These are phyloP conservation scores for Xylaria arbuscula DNA, from an alignment of 2,329 filamentous ascomycete species.

Conservation along the genomic window DNA sequence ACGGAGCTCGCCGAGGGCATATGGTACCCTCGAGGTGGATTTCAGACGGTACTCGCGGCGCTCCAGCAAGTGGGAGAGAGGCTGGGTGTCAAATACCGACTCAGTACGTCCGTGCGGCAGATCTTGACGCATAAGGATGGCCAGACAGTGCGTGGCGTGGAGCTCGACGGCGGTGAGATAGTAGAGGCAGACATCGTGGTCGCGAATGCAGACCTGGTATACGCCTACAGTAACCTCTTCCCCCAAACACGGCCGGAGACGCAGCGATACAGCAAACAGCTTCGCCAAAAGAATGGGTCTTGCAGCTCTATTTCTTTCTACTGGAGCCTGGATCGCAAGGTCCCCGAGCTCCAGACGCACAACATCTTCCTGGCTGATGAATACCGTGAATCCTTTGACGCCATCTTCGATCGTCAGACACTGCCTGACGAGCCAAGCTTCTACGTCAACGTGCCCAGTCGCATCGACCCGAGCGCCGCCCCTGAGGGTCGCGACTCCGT, in stretches of 20 bases:
- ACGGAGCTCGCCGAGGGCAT: constrained; percentile 81
- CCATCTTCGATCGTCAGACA: constrained; percentile 76
- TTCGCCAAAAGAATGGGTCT: constrained; percentile 65
- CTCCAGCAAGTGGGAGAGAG: constrained; percentile 72
- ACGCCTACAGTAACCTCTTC: constrained; percentile 78
- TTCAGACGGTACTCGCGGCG: constrained; percentile 72
- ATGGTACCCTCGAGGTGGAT: constrained; percentile 78
- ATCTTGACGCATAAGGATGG: constrained; percentile 66
- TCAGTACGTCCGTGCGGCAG: constrained; percentile 67
- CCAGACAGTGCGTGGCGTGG: constrained; percentile 67
- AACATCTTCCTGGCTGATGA: constrained; percentile 83
- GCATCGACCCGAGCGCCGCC: constrained; percentile 74
- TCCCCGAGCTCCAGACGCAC: constrained; percentile 74
- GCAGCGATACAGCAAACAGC: constrained; percentile 51
- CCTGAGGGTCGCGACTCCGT: constrained; percentile 72
- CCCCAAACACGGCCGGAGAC: constrained; percentile 54
- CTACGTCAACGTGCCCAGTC: constrained; percentile 80
- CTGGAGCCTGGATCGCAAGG: constrained; percentile 71
- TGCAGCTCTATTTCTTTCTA: constrained; percentile 83
- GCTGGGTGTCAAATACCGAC: constrained; percentile 70
- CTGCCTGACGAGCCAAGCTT: constrained; percentile 77
- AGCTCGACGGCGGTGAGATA: constrained; percentile 67
- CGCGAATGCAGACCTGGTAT: constrained; percentile 79
- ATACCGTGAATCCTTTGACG: constrained; percentile 78
- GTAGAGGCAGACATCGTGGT: constrained; percentile 73